phyloP scores from a whole-genome alignment of 805 yeast species.

The Torulaspora indica region DNA sequence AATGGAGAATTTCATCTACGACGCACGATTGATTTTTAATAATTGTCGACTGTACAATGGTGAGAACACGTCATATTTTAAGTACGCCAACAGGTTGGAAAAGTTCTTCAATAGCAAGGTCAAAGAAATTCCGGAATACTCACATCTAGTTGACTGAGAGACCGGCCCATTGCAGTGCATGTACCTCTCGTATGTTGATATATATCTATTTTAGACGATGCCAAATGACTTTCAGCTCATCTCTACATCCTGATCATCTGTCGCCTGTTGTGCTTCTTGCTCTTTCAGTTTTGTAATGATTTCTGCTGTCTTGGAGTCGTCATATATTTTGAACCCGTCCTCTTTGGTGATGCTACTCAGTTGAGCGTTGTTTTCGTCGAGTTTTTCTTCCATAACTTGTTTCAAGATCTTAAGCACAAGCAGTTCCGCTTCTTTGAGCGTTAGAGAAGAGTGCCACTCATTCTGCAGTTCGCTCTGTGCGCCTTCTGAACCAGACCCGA shows the following conservation, averaged over 20 bases:
- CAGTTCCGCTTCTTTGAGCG: conserved; percentile 88
- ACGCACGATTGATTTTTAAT: conserved; percentile 76
- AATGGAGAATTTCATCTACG: conserved; percentile 88
- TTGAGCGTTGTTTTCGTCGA: conserved; percentile 93
- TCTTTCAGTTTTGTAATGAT: conserved; percentile 75
- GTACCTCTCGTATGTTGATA: conserved; percentile 3
- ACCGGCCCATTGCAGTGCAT: background rate
- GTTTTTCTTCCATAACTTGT: conserved; percentile 98
- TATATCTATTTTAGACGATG: conserved; percentile 4
- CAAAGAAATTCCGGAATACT: conserved; percentile 87
- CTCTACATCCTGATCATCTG: conserved; percentile 34
- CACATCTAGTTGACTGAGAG: conserved; percentile 62
- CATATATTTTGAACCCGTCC: conserved; percentile 79
- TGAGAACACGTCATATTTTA: conserved; percentile 90
- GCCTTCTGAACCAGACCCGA: conserved; percentile 98
- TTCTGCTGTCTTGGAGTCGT: conserved; percentile 74
- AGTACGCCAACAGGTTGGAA: conserved; percentile 90
- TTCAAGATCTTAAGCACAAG: conserved; percentile 82
- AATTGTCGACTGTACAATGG: conserved; percentile 92
- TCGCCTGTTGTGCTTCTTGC: conserved; percentile 50
- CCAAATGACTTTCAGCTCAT: conserved; percentile 24
- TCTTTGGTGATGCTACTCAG: conserved; percentile 86
- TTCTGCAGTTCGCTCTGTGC: conserved; percentile 97
- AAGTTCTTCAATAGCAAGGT: conserved; percentile 78
- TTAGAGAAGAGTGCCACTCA: conserved; percentile 89